Evolutionary conservation across 225 moss, liverwort and hornwort species (phyloP).

Genomic region (Pleurozium schreberi): DNA sequence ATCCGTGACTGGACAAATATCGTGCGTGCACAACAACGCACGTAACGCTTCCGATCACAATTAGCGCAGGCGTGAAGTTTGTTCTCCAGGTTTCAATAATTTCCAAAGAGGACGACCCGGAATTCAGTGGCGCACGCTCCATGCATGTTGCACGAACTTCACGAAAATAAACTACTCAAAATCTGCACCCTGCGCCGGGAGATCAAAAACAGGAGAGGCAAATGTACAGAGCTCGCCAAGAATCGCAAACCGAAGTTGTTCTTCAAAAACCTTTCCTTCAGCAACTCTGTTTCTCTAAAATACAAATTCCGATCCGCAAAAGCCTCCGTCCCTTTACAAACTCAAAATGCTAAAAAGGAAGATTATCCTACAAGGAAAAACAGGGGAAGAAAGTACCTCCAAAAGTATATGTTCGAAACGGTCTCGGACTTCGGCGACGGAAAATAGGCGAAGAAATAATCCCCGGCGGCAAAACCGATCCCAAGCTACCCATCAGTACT

Average conservation of each 20-base stretch:
- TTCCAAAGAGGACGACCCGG: not conserved
- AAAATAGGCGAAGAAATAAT: constrained; percentile 13
- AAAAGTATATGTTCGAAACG: constrained; percentile 6
- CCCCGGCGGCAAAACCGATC: constrained; percentile 18
- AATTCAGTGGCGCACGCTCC: not conserved
- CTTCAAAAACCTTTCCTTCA: not conserved
- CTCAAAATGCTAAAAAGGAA: not conserved
- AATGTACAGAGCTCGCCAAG: not conserved
- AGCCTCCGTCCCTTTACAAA: not conserved
- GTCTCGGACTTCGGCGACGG: constrained; percentile 27
- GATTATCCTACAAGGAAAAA: not conserved
- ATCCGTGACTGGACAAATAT: not conserved
- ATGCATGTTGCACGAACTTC: not conserved
- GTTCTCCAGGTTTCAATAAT: not conserved
- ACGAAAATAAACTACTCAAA: not conserved
- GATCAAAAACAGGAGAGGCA: not conserved
- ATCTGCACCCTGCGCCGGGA: not conserved
- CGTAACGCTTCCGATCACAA: constrained; percentile 6
- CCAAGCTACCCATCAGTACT: constrained; percentile 36
- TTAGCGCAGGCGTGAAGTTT: not conserved
- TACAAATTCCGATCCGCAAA: not conserved
- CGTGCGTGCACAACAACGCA: not conserved
- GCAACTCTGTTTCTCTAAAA: not conserved
- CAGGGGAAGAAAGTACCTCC: constrained; percentile 15
- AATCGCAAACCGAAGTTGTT: not conserved